Percentiles rank a stretch among this genome's conserved stretches.
phyloP scores from a whole-genome alignment of 768 basidiomycete species.

The Pisolithus orientalis region DNA sequence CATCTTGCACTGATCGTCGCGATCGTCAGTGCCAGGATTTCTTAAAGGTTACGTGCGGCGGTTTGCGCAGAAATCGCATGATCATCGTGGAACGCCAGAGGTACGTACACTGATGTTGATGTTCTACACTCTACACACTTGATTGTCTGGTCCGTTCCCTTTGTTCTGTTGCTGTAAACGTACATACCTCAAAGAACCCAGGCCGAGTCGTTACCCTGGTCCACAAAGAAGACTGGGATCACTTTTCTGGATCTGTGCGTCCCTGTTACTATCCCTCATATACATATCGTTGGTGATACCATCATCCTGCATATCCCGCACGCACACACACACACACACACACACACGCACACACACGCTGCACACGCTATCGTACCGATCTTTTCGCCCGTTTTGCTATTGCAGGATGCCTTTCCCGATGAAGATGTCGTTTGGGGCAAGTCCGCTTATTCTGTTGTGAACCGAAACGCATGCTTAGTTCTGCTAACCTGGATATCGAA shows the following conservation, averaged over 20 bases:
- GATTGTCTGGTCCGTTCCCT: background rate
- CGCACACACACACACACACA: no score
- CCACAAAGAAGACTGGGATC: conserved; percentile 83
- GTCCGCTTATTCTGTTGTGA: conserved; percentile 8
- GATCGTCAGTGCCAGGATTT: conserved; percentile 60
- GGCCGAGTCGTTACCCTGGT: conserved; percentile 89
- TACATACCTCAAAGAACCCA: conserved; percentile 45
- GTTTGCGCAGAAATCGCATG: conserved; percentile 88
- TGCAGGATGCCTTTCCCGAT: conserved; percentile 27
- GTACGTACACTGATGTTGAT: conserved; percentile 30
- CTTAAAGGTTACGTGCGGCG: conserved; percentile 86
- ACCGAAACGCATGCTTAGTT: background rate
- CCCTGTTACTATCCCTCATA: background rate
- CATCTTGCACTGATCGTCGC: background rate
- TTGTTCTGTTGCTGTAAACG: background rate
- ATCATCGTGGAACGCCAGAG: conserved; percentile 88
- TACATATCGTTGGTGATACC: background rate
- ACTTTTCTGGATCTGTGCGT: conserved; percentile 60
- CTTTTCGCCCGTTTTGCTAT: background rate
- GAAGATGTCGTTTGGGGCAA: conserved; percentile 57
- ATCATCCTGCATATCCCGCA: background rate
- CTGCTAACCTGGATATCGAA: no score
- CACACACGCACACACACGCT: no score
- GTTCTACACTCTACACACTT: background rate
- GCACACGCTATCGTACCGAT: background rate